A percentile compares a stretch with the other conserved stretches of the same genome.
These are phyloP conservation scores for Exutisphaerella laricina DNA, from an alignment of 2,329 filamentous ascomycete species.

Conservation along the genomic window DNA sequence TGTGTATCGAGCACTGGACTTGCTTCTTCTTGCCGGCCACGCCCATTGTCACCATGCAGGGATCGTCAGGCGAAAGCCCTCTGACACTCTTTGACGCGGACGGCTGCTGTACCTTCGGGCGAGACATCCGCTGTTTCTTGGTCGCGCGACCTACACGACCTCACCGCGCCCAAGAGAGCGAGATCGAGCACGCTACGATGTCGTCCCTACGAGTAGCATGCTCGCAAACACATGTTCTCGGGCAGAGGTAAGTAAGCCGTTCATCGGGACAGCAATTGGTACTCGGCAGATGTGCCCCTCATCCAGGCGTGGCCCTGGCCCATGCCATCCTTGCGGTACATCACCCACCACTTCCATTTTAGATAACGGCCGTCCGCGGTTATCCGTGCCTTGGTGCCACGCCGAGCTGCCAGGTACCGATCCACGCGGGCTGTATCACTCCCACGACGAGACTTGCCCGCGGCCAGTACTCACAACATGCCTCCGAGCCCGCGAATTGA, in stretches of 20 bases:
- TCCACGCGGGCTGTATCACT: conserved; percentile 1
- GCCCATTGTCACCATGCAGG: neutral
- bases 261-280: conserved; percentile 6
- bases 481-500: too few species aligned
- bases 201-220: neutral
- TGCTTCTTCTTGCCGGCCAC: neutral
- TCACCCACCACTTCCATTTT: conserved; percentile 5
- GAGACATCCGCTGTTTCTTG: neutral
- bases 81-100: neutral
- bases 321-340: conserved; percentile 11
- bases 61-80: too few species aligned
- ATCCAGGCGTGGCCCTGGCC: conserved; percentile 4
- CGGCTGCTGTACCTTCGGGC: conserved; percentile 1
- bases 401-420: conserved; percentile 11
- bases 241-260: neutral
- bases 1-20: too few species aligned
- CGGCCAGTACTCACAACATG: too few species aligned
- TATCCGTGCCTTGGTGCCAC: neutral
- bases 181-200: neutral
- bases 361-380: conserved; percentile 2
- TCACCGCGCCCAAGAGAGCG: neutral
- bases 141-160: neutral
- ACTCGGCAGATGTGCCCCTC: neutral
- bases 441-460: conserved; percentile 1
- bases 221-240: conserved; percentile 12